Percentiles rank a stretch among this genome's conserved stretches.
These are phyloP conservation scores for Monilinia aucupariae DNA, from an alignment of 2,329 filamentous ascomycete species.

Conservation along the genomic window DNA sequence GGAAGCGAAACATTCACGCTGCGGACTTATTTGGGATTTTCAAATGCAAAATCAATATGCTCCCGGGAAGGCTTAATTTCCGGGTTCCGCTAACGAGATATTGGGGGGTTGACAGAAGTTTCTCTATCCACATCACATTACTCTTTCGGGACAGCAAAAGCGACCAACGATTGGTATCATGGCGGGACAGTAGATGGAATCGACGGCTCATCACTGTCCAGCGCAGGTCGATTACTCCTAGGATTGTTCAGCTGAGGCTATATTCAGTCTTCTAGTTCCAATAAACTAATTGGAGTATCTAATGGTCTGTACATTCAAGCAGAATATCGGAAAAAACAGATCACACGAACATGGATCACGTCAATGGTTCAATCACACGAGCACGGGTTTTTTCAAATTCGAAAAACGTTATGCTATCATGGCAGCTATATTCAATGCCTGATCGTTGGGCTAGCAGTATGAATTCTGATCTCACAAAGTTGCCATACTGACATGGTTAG, in stretches of 20 bases:
- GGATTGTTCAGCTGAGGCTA: not conserved
- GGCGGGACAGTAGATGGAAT: not conserved
- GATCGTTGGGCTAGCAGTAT: not conserved
- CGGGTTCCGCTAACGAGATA: not conserved
- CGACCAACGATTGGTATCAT: not conserved
- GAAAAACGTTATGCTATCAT: not conserved
- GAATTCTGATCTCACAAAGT: not conserved
- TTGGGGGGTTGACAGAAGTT: not conserved
- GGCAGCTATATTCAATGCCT: not conserved
- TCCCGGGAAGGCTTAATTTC: not conserved
- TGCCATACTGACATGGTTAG: not conserved
- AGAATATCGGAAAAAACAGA: not conserved
- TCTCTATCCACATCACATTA: not conserved
- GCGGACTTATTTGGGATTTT: not conserved
- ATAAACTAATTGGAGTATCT: not conserved
- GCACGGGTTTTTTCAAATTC: not conserved
- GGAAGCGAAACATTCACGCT: not conserved
- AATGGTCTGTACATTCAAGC: not conserved
- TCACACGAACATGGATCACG: not conserved
- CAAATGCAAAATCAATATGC: not conserved
- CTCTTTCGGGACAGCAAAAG: not conserved
- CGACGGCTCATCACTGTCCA: too few species aligned
- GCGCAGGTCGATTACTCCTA: not conserved
- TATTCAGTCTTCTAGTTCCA: not conserved
- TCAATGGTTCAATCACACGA: not conserved